Percentiles rank a stretch among this genome's conserved stretches.
These are phyloP conservation scores for Macrolepiota fuliginosa DNA, from an alignment of 768 basidiomycete genomes.

Conservation along the genomic window DNA sequence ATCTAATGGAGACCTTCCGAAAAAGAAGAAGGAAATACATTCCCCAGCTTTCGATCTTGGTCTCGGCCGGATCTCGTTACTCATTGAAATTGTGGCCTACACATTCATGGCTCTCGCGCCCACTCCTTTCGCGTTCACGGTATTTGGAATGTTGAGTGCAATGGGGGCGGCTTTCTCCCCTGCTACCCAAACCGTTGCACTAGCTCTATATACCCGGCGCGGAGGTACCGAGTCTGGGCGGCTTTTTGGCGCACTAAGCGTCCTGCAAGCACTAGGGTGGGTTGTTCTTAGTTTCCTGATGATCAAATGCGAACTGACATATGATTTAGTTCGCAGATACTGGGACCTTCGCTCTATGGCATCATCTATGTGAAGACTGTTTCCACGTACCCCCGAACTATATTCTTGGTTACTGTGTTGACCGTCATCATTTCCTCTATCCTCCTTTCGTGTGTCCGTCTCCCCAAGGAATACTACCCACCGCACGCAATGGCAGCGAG, in stretches of 20 bases:
- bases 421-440: constrained; percentile 39
- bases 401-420: constrained; percentile 58
- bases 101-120: constrained; percentile 45
- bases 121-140: constrained; percentile 48
- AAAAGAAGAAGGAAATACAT: constrained; percentile 30
- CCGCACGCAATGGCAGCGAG: background rate
- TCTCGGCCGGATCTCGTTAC: constrained; percentile 60
- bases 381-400: constrained; percentile 60
- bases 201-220: constrained; percentile 58
- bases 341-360: constrained; percentile 75
- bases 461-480: constrained; percentile 22
- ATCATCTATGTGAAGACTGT: constrained; percentile 71
- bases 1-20: constrained; percentile 2
- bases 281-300: constrained; percentile 12
- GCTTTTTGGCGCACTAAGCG: constrained; percentile 79
- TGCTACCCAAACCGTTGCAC: constrained; percentile 66
- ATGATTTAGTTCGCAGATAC: constrained; percentile 51
- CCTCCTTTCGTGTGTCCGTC: constrained; percentile 45
- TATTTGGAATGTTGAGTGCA: constrained; percentile 47
- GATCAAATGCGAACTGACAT: background rate
- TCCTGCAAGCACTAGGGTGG: constrained; percentile 67
- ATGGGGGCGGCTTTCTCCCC: constrained; percentile 65
- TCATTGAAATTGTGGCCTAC: constrained; percentile 54
- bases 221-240: constrained; percentile 64
- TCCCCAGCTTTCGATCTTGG: constrained; percentile 64